Conservation (phyloP, 768 basidiomycete species). For the Pilatotrama ljubarskyi region DNA sequence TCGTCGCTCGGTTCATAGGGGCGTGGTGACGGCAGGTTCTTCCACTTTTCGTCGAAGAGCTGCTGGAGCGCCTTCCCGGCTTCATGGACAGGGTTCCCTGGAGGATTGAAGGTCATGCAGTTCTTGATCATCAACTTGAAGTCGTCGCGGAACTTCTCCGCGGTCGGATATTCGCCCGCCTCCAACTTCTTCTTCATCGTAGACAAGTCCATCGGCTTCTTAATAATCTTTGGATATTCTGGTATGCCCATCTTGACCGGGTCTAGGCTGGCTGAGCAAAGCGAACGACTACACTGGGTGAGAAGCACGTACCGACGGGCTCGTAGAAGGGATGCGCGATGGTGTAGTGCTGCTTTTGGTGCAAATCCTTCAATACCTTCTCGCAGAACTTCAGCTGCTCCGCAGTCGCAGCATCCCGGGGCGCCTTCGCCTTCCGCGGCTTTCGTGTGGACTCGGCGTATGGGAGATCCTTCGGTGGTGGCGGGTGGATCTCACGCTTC, state of each 20-base stretch:
- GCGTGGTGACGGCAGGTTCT: slow-evolving; percentile 62
- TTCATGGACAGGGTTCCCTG: slow-evolving; percentile 81
- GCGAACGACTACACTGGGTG: neutral
- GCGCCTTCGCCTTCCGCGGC: slow-evolving; percentile 56
- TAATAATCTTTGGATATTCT: slow-evolving; percentile 82
- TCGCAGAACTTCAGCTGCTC: slow-evolving; percentile 86
- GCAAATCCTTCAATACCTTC: slow-evolving; percentile 72
- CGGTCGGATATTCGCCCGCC: slow-evolving; percentile 69
- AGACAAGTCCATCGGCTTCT: slow-evolving; percentile 93
- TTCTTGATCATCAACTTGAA: slow-evolving; percentile 95
- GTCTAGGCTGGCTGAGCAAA: slow-evolving; percentile 48
- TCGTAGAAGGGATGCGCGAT: slow-evolving; percentile 87
- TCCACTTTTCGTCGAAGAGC: slow-evolving; percentile 93
- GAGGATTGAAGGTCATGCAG: slow-evolving; percentile 90
- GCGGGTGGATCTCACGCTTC: slow-evolving; percentile 97
- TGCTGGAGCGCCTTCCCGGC: slow-evolving; percentile 85
- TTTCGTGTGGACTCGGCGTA: slow-evolving; percentile 80
- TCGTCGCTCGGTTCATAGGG: slow-evolving; percentile 47
- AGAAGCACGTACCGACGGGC: slow-evolving; percentile 76
- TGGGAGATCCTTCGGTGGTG: slow-evolving; percentile 86
- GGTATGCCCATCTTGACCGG: slow-evolving; percentile 79
- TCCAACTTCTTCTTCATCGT: slow-evolving; percentile 89
- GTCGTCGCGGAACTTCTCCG: slow-evolving; percentile 83
- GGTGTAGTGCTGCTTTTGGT: slow-evolving; percentile 73
- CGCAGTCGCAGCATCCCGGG: slow-evolving; percentile 64